A percentile compares a stretch with the other conserved stretches of the same genome.
These are phyloP conservation scores for Plasmodium coatneyi DNA, from an alignment of 169 alveolate genomes.

Conservation along the genomic window DNA sequence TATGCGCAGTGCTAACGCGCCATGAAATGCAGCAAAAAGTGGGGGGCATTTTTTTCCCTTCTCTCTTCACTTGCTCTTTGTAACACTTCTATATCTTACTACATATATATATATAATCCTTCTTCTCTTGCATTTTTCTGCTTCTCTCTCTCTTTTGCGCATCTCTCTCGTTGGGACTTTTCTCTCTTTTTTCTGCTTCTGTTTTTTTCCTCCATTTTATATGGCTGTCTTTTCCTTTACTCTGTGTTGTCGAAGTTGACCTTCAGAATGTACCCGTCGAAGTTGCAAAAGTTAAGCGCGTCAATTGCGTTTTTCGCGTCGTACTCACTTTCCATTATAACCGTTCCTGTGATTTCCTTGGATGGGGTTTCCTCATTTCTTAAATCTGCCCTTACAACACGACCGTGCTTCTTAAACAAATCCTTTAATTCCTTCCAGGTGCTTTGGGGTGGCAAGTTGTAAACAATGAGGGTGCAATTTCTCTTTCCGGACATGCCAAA, in stretches of 20 bases:
- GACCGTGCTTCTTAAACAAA: conserved; percentile 82
- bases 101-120: neutral
- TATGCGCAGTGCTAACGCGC: neutral
- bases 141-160: neutral
- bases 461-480: conserved; percentile 54
- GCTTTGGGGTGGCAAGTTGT: conserved; percentile 59
- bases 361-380: conserved; percentile 31
- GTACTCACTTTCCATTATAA: conserved; percentile 59
- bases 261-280: conserved; percentile 56
- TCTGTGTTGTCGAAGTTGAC: conserved; percentile 50
- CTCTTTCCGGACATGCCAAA: conserved; percentile 21
- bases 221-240: neutral
- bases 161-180: neutral
- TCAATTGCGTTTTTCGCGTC: conserved; percentile 65
- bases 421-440: conserved; percentile 85
- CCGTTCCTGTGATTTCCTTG: conserved; percentile 44
- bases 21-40: neutral
- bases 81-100: neutral
- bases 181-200: neutral
- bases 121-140: neutral
- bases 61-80: neutral
- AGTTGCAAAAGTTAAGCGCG: conserved; percentile 56
- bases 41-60: neutral
- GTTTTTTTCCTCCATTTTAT: neutral
- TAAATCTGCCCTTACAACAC: conserved; percentile 79